Percentiles rank a stretch among this genome's conserved stretches.
phyloP scores from a whole-genome alignment of 257 asterid species.

The Salvia miltiorrhiza region DNA sequence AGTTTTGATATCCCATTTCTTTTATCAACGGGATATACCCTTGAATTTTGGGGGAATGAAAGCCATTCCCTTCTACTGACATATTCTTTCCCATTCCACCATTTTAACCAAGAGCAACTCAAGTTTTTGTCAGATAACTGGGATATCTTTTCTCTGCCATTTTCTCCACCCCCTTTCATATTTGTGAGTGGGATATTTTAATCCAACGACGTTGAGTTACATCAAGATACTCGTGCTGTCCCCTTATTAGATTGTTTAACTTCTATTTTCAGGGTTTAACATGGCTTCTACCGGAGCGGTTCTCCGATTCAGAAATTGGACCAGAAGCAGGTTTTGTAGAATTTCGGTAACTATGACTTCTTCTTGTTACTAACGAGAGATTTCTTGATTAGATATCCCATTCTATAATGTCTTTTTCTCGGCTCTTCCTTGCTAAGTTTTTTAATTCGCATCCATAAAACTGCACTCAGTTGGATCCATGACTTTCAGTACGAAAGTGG shows the following conservation, averaged over 20 bases:
- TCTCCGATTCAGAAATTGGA: constrained; percentile 95
- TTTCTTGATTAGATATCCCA: background rate
- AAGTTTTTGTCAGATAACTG: background rate
- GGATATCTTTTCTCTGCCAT: background rate
- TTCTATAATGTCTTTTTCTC: background rate
- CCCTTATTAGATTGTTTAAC: constrained; percentile 24
- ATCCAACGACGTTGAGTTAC: background rate
- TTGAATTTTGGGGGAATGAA: background rate
- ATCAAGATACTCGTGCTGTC: background rate
- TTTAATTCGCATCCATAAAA: background rate
- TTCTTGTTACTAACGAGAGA: constrained; percentile 37
- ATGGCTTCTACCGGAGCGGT: constrained; percentile 97
- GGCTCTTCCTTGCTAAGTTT: constrained; percentile 7
- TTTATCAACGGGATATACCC: background rate
- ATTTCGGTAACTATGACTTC: constrained; percentile 88
- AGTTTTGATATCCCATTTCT: background rate
- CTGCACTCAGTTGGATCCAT: background rate
- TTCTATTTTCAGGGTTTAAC: constrained; percentile 77
- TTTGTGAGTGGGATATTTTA: constrained; percentile 14
- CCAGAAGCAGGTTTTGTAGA: constrained; percentile 99
- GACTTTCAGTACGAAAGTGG: background rate
- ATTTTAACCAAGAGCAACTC: background rate
- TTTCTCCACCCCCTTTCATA: background rate
- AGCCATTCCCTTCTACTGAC: background rate
- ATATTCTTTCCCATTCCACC: background rate